Base-by-base conservation (phyloP, 2,329 filamentous ascomycete genomes). In the Passalora sequoiae region DNA sequence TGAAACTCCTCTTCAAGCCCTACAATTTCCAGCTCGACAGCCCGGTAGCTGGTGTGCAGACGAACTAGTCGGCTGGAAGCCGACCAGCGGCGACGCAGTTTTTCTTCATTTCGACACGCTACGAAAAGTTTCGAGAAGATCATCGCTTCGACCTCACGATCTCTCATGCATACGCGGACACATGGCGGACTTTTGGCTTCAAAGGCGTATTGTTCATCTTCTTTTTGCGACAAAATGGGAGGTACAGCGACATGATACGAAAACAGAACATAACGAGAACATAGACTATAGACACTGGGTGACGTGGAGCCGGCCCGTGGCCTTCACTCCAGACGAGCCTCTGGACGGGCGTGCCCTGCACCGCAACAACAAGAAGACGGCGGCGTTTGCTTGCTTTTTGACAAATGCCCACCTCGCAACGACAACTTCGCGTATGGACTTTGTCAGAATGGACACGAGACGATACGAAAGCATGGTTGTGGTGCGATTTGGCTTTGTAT, bases 1-100 rank as follows among this genome's bases (percentile, higher is more conserved):
- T 86, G 81, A 78, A 79, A 58, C 72, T 80, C 55, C 70, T 88
- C 38, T 86, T 87, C 63, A 78, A 74, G 58, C 81, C 82, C 12
- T 70, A 72, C 60, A 61, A 66, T 44, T 57, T 58, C 32, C 55
- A 59, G 31, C 36, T 58, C 40, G 58, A 64, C 44, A 60, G 59
- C 39, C 60, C 60, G n/a, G 53, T 62, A 17, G 58, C 55, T 40
- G 56, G 60, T 30, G 51, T 64, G 27, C 59, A 57, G 45, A 61
- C 61, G 13, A 44, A 54, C 39, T 47, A 45, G 12, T 6, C 24
- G 6, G 30, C 41, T 54, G 8, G 51, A 54, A 9, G 16, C 13
- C 17, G 15, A 13, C 42, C n/a, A 5, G 27, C 35, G 28, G 29
- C n/a, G 17, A 22, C 17, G 20, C 20, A 20, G 16, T 29, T 40